These are phyloP conservation scores for Saccharum officinarum DNA, from an alignment of 176 grass and related monocot genomes.

Conservation along the genomic window DNA sequence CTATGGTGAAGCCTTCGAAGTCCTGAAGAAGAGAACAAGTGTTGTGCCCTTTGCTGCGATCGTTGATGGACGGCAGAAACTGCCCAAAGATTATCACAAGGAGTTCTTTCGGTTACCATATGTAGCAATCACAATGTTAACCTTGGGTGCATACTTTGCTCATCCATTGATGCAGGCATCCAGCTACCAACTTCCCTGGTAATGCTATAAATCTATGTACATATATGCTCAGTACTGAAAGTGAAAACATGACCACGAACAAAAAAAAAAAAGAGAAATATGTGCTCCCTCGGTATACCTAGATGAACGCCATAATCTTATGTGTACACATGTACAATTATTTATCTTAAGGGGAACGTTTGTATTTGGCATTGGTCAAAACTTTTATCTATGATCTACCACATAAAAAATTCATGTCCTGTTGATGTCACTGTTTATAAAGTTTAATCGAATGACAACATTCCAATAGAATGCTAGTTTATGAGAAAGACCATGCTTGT, in stretches of 20 bases:
- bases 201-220: constrained; percentile 34
- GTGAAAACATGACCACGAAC: background rate
- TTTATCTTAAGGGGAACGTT: background rate
- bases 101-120: constrained; percentile 89
- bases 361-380: background rate
- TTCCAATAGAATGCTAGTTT: background rate
- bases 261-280: background rate
- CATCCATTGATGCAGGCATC: constrained; percentile 95
- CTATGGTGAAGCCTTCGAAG: constrained; percentile 75
- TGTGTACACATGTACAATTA: background rate
- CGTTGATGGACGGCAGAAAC: constrained; percentile 75
- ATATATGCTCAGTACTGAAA: constrained; percentile 17
- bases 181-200: constrained; percentile 92
- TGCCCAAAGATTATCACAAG: constrained; percentile 83
- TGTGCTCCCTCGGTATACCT: background rate
- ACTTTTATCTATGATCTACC: background rate
- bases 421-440: background rate
- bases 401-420: background rate
- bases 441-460: background rate
- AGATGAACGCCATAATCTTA: background rate
- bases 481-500: too few relatives aligned
- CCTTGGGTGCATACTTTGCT: constrained; percentile 79
- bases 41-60: constrained; percentile 84
- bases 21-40: constrained; percentile 82
- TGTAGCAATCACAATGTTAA: constrained; percentile 69